Conservation (phyloP, 2,329 filamentous ascomycete species). For the Aspergillus intermedius region DNA sequence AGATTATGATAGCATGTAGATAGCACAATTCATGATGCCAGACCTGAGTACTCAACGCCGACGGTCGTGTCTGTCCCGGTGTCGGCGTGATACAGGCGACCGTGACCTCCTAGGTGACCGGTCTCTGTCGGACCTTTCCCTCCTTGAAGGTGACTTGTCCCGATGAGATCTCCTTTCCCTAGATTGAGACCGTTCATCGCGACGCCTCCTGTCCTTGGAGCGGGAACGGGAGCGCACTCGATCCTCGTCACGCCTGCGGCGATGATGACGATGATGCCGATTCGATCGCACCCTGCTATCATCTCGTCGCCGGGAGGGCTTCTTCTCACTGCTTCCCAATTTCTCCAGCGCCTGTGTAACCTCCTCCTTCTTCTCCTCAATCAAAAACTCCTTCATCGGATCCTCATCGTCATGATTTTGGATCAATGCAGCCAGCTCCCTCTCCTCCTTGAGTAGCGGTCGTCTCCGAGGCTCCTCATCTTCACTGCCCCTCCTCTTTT, state of each 20-base stretch:
- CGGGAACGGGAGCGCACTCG: constrained; percentile 14
- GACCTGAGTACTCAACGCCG: constrained; percentile 18
- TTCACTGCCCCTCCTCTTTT: constrained; percentile 29
- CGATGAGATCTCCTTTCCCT: constrained; percentile 17
- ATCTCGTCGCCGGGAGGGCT: constrained; percentile 24
- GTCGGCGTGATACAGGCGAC: constrained; percentile 21
- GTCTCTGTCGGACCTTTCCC: constrained; percentile 23
- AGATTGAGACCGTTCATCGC: constrained; percentile 21
- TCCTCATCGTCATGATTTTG: constrained; percentile 87
- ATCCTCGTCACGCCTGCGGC: constrained; percentile 30
- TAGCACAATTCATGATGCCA: constrained; percentile 1
- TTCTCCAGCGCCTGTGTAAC: constrained; percentile 63
- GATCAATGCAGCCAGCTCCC: constrained; percentile 68
- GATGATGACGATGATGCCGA: constrained; percentile 41
- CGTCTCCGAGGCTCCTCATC: constrained; percentile 40
- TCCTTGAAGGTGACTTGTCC: constrained; percentile 19
- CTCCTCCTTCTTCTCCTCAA: constrained; percentile 87
- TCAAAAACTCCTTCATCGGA: constrained; percentile 88
- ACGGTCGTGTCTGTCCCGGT: constrained; percentile 27
- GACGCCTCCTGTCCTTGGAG: constrained; percentile 25
- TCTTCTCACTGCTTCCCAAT: constrained; percentile 47
- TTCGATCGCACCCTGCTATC: constrained; percentile 34
- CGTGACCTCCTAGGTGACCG: constrained; percentile 21
- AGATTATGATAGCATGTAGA: constrained; percentile 1
- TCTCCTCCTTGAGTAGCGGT: constrained; percentile 71